Percentiles rank a stretch among this genome's conserved stretches.
Evolutionary conservation across 2,329 filamentous ascomycete species (phyloP).

Genomic region (Venturiaceae sp.): DNA sequence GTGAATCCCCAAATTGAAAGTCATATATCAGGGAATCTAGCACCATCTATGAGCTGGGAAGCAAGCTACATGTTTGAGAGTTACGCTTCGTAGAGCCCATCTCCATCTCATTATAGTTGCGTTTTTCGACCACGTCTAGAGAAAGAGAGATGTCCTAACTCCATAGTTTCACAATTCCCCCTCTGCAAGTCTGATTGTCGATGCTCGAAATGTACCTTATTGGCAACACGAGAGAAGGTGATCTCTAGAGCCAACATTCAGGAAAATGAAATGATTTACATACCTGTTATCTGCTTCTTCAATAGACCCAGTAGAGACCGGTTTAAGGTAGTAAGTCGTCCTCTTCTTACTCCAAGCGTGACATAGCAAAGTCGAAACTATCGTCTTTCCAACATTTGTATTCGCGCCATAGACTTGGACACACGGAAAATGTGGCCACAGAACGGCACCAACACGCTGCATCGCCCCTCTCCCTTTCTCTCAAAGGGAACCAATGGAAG

Average conservation of each 20-base stretch:
- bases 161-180: too few species aligned
- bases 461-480: neutral
- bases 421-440: conserved; percentile 59
- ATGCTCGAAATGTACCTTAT: too few species aligned
- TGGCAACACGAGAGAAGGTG: too few species aligned
- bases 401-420: conserved; percentile 78
- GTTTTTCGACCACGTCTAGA: too few species aligned
- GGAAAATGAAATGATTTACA: conserved; percentile 8
- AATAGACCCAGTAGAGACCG: conserved; percentile 65
- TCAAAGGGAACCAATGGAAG: conserved; percentile 17
- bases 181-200: too few species aligned
- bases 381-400: conserved; percentile 77
- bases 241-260: neutral
- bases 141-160: too few species aligned
- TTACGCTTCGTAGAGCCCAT: too few species aligned
- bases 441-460: conserved; percentile 42
- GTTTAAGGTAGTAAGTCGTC: conserved; percentile 61
- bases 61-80: too few species aligned
- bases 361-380: conserved; percentile 64
- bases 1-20: too few species aligned
- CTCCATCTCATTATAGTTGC: too few species aligned
- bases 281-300: conserved; percentile 64
- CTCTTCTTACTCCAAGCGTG: conserved; percentile 45
- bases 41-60: too few species aligned
- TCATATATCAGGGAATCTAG: too few species aligned